Conservation (phyloP, 2,329 filamentous ascomycete genomes). For the Xenoacremonium recifei region DNA sequence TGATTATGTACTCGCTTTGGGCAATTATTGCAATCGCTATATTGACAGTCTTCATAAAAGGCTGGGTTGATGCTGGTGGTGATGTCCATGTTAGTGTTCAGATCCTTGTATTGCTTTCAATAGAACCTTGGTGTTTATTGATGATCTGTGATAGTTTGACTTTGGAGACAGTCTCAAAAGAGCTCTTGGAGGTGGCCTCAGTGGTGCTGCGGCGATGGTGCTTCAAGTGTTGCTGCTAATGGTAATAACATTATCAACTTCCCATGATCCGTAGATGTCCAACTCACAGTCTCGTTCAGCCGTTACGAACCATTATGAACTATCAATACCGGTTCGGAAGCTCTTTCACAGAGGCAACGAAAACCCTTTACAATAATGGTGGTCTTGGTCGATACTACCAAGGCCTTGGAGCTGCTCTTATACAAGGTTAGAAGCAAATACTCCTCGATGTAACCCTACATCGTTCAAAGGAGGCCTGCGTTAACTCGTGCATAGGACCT, state of each 20-base stretch:
- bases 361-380: conserved; percentile 41
- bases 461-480: not conserved
- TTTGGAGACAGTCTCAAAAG: conserved; percentile 41
- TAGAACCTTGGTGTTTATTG: not conserved
- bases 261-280: too few species aligned
- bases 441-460: too few species aligned
- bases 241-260: conserved; percentile 30
- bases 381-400: conserved; percentile 45
- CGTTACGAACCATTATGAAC: conserved; percentile 50
- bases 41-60: conserved; percentile 40
- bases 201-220: conserved; percentile 48
- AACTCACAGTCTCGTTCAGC: conserved; percentile 25
- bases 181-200: conserved; percentile 45
- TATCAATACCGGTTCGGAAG: conserved; percentile 49
- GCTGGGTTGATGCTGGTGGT: conserved; percentile 40
- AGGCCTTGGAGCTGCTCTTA: conserved; percentile 42
- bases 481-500: conserved; percentile 30
- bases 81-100: conserved; percentile 37
- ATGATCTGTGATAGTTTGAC: conserved; percentile 36
- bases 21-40: conserved; percentile 29
- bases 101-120: not conserved
- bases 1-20: too few species aligned
- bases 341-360: conserved; percentile 37
- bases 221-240: conserved; percentile 47
- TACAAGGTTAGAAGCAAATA: conserved; percentile 45